These are phyloP conservation scores for Trichoderma sp. DNA, from an alignment of 2,329 filamentous ascomycete genomes.

Conservation along the genomic window DNA sequence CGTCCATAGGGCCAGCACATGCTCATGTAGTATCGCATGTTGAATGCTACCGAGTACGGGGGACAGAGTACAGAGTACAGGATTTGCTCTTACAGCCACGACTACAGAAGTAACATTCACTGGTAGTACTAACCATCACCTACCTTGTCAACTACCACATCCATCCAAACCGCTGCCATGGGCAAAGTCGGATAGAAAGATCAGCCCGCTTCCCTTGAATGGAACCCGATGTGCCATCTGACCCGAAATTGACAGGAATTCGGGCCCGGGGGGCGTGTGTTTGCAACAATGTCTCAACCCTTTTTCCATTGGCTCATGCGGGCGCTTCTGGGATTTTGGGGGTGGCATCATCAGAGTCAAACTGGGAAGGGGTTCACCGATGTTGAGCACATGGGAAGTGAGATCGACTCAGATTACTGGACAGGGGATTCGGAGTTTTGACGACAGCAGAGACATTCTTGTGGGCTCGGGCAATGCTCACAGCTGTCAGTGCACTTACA, in stretches of 20 bases:
- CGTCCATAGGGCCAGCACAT: conserved; percentile 6
- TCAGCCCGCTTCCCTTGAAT: conserved; percentile 1
- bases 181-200: neutral
- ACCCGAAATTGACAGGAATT: conserved; percentile 8
- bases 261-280: conserved; percentile 1
- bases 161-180: neutral
- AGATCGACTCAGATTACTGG: conserved; percentile 32
- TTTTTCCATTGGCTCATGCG: neutral
- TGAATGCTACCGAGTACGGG: neutral
- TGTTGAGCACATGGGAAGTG: conserved; percentile 31
- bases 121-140: no score
- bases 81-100: neutral
- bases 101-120: neutral
- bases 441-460: neutral
- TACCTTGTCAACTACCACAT: neutral
- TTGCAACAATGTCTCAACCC: neutral
- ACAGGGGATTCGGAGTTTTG: conserved; percentile 25
- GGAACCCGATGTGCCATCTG: neutral
- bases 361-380: conserved; percentile 6
- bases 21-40: neutral
- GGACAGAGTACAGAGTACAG: neutral
- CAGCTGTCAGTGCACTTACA: neutral
- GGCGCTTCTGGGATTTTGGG: conserved; percentile 7
- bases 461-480: neutral
- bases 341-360: conserved; percentile 14